Conservation (phyloP, 208 protist genomes). For the Naegleria gruberi region DNA sequence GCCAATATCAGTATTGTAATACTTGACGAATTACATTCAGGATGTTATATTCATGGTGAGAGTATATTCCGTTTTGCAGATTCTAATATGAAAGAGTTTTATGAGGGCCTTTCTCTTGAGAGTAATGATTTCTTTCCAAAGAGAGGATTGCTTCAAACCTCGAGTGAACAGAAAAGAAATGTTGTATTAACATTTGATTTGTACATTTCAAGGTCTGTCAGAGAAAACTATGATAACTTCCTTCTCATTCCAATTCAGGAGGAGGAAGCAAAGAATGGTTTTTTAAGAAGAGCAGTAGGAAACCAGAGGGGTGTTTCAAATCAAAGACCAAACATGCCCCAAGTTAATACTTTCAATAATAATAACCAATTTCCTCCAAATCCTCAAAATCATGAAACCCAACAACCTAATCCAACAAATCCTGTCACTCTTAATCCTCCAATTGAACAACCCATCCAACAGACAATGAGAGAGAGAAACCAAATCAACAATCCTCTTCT, state of each 20-base stretch:
- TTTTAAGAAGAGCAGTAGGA: neutral
- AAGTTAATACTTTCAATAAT: neutral
- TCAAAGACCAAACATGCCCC: neutral
- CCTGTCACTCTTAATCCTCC: neutral
- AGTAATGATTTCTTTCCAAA: neutral
- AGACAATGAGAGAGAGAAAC: neutral
- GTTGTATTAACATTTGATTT: neutral
- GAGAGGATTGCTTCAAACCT: neutral
- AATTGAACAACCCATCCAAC: neutral
- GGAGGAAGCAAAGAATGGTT: neutral
- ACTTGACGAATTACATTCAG: constrained; percentile 60
- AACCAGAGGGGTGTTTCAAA: neutral
- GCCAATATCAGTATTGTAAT: constrained; percentile 77
- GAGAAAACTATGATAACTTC: neutral
- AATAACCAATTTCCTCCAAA: too few relatives aligned
- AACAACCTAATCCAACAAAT: neutral
- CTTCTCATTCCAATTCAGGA: neutral
- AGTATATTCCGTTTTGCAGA: constrained; percentile 71
- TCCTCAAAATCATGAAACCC: neutral
- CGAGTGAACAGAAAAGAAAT: neutral
- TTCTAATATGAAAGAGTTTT: constrained; percentile 52
- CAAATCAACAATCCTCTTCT: neutral
- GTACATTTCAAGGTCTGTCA: neutral
- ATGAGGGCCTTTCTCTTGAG: neutral
- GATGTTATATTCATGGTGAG: constrained; percentile 79